A percentile compares a stretch with the other conserved stretches of the same genome.
Evolutionary conservation across 2,329 filamentous ascomycete genomes (phyloP).

Genomic region (Beauveria sp.): DNA sequence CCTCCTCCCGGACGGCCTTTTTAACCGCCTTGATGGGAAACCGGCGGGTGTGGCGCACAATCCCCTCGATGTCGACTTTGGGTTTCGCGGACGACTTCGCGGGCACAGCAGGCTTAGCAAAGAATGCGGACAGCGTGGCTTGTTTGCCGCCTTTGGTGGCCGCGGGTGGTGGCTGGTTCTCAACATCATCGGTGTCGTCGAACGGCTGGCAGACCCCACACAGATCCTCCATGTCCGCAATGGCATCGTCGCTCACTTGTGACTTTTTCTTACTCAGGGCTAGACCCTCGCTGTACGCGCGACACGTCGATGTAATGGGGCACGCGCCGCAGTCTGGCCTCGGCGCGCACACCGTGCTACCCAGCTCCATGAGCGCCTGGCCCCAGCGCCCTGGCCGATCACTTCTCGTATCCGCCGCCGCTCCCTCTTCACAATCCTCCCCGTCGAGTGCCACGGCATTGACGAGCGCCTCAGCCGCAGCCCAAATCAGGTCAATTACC

Average conservation of each 20-base stretch:
- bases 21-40: conserved; percentile 46
- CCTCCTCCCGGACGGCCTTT: conserved; percentile 44
- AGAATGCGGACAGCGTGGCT: conserved; percentile 29
- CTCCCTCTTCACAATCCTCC: conserved; percentile 9
- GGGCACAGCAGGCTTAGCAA: conserved; percentile 14
- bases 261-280: conserved; percentile 19
- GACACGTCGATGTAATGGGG: conserved; percentile 43
- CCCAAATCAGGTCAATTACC: conserved; percentile 49
- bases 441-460: conserved; percentile 35
- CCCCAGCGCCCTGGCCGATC: conserved; percentile 53
- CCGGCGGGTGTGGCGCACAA: conserved; percentile 37
- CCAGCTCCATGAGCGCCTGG: conserved; percentile 58
- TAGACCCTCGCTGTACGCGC: conserved; percentile 41
- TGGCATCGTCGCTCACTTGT: conserved; percentile 6
- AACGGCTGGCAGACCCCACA: conserved; percentile 42
- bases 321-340: conserved; percentile 48
- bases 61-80: conserved; percentile 24
- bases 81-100: conserved; percentile 8
- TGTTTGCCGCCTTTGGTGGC: conserved; percentile 20
- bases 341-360: conserved; percentile 54
- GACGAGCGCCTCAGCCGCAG: conserved; percentile 47
- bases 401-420: conserved; percentile 27
- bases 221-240: conserved; percentile 41
- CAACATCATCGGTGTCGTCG: conserved; percentile 12
- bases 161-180: conserved; percentile 2